Percentiles rank a stretch among this genome's conserved stretches.
Evolutionary conservation across 352 stramenopile genomes (phyloP).

Genomic region (Aphanomyces stellatus): DNA sequence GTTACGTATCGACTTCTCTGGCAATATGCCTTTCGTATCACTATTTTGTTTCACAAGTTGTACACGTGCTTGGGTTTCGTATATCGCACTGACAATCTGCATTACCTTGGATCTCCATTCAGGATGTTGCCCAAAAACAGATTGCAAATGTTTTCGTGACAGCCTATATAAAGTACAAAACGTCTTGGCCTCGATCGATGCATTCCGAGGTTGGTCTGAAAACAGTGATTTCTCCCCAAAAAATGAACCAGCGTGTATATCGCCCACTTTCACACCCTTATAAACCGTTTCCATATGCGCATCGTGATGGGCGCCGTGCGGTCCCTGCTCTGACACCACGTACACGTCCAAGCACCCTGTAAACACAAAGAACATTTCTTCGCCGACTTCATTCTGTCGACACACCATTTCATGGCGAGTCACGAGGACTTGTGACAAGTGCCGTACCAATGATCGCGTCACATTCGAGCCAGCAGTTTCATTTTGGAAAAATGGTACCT

Average conservation of each 20-base stretch:
- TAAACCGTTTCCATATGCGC: neutral
- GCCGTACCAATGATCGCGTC: constrained; percentile 56
- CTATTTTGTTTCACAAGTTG: no score
- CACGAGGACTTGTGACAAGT: constrained; percentile 56
- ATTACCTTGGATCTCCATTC: constrained; percentile 54
- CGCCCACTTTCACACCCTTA: constrained; percentile 37
- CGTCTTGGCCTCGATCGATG: constrained; percentile 37
- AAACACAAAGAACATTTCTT: constrained; percentile 75
- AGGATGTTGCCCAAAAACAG: constrained; percentile 53
- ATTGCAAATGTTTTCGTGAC: constrained; percentile 37
- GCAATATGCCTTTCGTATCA: no score
- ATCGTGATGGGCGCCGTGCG: neutral
- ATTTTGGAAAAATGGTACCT: constrained; percentile 48
- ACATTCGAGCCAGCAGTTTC: constrained; percentile 43
- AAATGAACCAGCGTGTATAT: constrained; percentile 40
- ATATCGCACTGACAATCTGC: constrained; percentile 29
- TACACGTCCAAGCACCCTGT: constrained; percentile 44
- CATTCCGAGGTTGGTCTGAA: constrained; percentile 39
- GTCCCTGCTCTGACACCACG: constrained; percentile 35
- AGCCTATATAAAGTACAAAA: constrained; percentile 53
- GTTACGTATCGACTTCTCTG: no score
- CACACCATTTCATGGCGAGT: constrained; percentile 57
- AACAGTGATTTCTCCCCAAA: constrained; percentile 57
- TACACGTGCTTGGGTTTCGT: neutral
- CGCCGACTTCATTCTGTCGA: constrained; percentile 49